Conservation (phyloP, 2,329 filamentous ascomycete genomes). For the Calonectria henricotiae region DNA sequence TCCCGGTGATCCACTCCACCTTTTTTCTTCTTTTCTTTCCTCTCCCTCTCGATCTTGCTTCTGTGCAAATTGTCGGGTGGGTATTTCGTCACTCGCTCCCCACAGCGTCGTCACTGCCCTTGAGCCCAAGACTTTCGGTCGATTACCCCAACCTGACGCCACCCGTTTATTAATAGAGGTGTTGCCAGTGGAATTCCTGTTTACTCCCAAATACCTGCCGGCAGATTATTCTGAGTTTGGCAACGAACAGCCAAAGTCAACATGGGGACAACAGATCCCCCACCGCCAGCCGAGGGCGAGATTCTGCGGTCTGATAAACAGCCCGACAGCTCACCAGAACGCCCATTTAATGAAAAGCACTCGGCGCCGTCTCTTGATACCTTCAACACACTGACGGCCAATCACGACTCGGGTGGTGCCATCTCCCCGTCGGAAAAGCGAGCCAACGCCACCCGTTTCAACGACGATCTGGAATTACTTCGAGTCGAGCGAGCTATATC, state of each 20-base stretch:
- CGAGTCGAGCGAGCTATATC: constrained; percentile 66
- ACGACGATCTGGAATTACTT: constrained; percentile 68
- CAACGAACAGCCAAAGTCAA: constrained; percentile 7
- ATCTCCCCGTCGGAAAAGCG: constrained; percentile 53
- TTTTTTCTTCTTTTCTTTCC: constrained; percentile 35
- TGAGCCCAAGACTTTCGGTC: background rate
- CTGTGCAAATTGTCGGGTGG: constrained; percentile 29
- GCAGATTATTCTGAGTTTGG: constrained; percentile 18
- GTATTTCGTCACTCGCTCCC: constrained; percentile 44
- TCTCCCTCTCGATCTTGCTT: constrained; percentile 39
- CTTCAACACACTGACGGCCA: constrained; percentile 51
- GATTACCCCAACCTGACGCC: constrained; percentile 1
- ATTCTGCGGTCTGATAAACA: constrained; percentile 37
- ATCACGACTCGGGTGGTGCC: constrained; percentile 46
- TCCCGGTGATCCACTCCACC: constrained; percentile 44
- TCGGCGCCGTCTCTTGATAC: constrained; percentile 54
- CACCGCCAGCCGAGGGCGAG: constrained; percentile 37
- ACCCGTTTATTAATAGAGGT: constrained; percentile 15
- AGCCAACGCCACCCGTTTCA: constrained; percentile 60
- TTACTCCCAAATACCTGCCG: background rate
- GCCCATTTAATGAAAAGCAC: constrained; percentile 47
- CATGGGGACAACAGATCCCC: constrained; percentile 42
- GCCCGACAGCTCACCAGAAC: constrained; percentile 31
- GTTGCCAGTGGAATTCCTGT: constrained; percentile 13
- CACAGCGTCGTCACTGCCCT: constrained; percentile 35